Conservation (phyloP, 192 early-diverging fungal species). For the Umbelopsis vinacea region DNA sequence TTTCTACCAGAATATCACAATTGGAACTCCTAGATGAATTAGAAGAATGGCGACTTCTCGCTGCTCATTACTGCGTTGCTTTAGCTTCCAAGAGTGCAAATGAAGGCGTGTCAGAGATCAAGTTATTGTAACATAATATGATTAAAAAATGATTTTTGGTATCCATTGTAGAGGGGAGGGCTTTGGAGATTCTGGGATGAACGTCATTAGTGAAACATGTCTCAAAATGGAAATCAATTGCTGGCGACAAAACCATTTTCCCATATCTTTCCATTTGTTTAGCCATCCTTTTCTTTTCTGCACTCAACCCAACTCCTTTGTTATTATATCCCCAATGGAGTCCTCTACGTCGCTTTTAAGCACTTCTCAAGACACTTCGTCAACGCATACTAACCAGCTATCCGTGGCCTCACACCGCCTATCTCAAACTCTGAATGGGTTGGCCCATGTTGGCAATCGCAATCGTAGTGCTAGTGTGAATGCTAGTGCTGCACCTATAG, state of each 20-base stretch:
- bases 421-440: slow-evolving; percentile 9
- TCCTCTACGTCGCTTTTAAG: background rate
- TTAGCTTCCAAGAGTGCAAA: slow-evolving; percentile 58
- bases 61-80: slow-evolving; percentile 85
- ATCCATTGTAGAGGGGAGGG: background rate
- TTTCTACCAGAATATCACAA: slow-evolving; percentile 58
- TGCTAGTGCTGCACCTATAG: background rate
- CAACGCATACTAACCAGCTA: background rate
- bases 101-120: background rate
- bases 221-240: background rate
- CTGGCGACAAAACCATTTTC: background rate
- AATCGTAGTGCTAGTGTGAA: slow-evolving; percentile 10
- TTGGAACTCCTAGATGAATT: slow-evolving; percentile 92
- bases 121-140: background rate
- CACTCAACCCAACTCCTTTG: background rate
- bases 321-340: background rate
- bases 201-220: slow-evolving; percentile 19
- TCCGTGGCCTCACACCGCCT: slow-evolving; percentile 10
- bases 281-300: background rate
- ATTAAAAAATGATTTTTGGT: background rate
- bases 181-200: background rate
- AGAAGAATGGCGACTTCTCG: slow-evolving; percentile 87
- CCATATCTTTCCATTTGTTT: background rate
- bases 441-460: slow-evolving; percentile 14
- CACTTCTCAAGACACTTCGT: background rate